Evolutionary conservation across 2,329 filamentous ascomycete genomes (phyloP), one percentile per base, ranked within the genome.

Genomic region (Trichoderma sp.): DNA sequence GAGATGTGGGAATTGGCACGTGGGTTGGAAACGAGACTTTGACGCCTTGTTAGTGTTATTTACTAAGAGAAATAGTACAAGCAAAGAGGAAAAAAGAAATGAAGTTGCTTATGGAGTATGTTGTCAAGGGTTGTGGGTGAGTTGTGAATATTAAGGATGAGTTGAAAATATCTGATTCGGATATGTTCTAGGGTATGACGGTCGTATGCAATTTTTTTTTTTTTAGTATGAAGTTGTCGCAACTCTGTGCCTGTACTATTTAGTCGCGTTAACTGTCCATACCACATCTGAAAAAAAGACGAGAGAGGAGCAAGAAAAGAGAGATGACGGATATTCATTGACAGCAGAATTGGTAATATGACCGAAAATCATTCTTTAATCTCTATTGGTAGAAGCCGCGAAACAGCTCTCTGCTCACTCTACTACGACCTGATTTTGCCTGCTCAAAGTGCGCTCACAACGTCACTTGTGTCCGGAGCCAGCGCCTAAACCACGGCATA

Each of bases 401-500:
- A 57, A 57, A 30, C 26, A 11, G 47, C n/a, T n/a, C n/a, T n/a
- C n/a, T n/a, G n/a, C n/a, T n/a, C n/a, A 30, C 30, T 30, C 36
- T 43, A n/a, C 15, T 4, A n/a, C 15, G 2, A 9, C 39, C 36
- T 18, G 18, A 18, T 43, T 43, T 43, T 39, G 15, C 34, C 1
- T 43, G 12, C 18, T 5, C n/a, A 58, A n/a, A 32, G 30, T 30
- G 14, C 9, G 15, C 26, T 18, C 15, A 14, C 36, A 64, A 30
- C 43, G 62, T 65, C 62, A 65, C 39, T 32, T 3, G 28, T 12
- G 32, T 30, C 39, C 62, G 62, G 62, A 51, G 28, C 4, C 62
- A 53, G 62, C 62, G 39, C 62, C 62, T 65, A 53, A 65, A 65
- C 62, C 8, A 9, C 62, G 62, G 62, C 39, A 53, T 18, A 34